phyloP scores from a whole-genome alignment of 192 early-diverging fungal genomes.

The Coemansia sp. region DNA sequence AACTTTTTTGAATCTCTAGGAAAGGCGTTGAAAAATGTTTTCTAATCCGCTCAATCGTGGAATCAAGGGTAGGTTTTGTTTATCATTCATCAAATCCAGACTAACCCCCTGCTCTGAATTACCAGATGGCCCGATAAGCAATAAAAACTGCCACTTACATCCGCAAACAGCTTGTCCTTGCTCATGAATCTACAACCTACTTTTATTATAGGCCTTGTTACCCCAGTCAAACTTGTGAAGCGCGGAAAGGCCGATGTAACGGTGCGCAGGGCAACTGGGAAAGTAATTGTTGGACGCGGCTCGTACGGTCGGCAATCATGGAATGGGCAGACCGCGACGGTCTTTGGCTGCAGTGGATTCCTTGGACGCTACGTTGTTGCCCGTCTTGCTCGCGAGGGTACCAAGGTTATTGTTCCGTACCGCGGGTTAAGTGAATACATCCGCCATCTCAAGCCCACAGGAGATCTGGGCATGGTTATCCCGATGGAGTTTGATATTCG shows the following conservation, averaged over 20 bases:
- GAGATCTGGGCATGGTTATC: conserved; percentile 93
- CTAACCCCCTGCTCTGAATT: not conserved
- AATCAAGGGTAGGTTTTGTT: conserved; percentile 20
- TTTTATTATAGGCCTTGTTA: conserved; percentile 35
- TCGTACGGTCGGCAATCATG: conserved; percentile 74
- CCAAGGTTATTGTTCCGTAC: conserved; percentile 88
- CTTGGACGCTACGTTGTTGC: conserved; percentile 92
- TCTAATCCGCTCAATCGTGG: conserved; percentile 29
- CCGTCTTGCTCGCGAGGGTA: conserved; percentile 88
- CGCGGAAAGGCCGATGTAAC: conserved; percentile 53
- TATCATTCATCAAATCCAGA: not conserved
- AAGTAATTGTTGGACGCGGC: conserved; percentile 60
- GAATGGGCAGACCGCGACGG: conserved; percentile 87
- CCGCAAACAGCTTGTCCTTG: not conserved
- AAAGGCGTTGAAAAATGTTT: conserved; percentile 15
- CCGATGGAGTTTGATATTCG: conserved; percentile 88
- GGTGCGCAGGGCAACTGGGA: conserved; percentile 47
- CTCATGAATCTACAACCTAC: not conserved
- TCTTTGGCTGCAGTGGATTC: conserved; percentile 96
- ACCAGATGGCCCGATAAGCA: not conserved
- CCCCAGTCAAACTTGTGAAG: conserved; percentile 29
- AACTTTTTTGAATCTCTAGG: not conserved
- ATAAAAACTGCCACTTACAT: not conserved
- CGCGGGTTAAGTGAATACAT: conserved; percentile 81
- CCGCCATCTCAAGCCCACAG: conserved; percentile 87